These are phyloP conservation scores for Teunomyces aglyptinius DNA, from an alignment of 805 yeast species.

Conservation along the genomic window DNA sequence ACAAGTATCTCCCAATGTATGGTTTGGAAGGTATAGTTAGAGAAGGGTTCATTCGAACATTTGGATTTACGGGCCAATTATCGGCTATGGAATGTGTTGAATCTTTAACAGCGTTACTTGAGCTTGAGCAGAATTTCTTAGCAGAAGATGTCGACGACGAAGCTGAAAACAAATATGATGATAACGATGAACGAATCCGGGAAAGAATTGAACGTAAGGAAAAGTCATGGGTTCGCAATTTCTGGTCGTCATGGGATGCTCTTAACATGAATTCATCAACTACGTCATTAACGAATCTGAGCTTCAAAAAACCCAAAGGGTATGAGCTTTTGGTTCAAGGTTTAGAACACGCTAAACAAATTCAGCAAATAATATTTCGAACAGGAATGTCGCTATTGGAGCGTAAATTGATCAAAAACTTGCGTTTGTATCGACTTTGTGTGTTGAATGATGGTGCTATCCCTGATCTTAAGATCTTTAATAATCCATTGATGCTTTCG, in stretches of 20 bases:
- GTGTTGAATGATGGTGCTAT: slow-evolving; percentile 77
- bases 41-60: slow-evolving; percentile 83
- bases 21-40: slow-evolving; percentile 80
- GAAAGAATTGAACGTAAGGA: slow-evolving; percentile 42
- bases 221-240: slow-evolving; percentile 70
- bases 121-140: slow-evolving; percentile 44
- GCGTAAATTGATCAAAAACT: slow-evolving; percentile 71
- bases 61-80: slow-evolving; percentile 82
- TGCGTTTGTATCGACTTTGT: slow-evolving; percentile 78
- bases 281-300: slow-evolving; percentile 5
- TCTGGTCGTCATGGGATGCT: slow-evolving; percentile 62
- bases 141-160: slow-evolving; percentile 10
- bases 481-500: slow-evolving; percentile 81
- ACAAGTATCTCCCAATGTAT: slow-evolving; percentile 65
- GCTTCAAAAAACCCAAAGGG: slow-evolving; percentile 35
- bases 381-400: slow-evolving; percentile 91
- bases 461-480: slow-evolving; percentile 73
- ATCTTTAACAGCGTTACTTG: slow-evolving; percentile 79
- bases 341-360: slow-evolving; percentile 73
- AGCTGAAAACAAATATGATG: slow-evolving; percentile 18
- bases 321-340: slow-evolving; percentile 65
- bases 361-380: slow-evolving; percentile 79
- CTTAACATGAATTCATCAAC: slow-evolving; percentile 32
- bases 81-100: slow-evolving; percentile 95
- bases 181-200: slow-evolving; percentile 18